Conservation (phyloP, 1,284 basidiomycete genomes). For the Tetrapyrgos nigripes region DNA sequence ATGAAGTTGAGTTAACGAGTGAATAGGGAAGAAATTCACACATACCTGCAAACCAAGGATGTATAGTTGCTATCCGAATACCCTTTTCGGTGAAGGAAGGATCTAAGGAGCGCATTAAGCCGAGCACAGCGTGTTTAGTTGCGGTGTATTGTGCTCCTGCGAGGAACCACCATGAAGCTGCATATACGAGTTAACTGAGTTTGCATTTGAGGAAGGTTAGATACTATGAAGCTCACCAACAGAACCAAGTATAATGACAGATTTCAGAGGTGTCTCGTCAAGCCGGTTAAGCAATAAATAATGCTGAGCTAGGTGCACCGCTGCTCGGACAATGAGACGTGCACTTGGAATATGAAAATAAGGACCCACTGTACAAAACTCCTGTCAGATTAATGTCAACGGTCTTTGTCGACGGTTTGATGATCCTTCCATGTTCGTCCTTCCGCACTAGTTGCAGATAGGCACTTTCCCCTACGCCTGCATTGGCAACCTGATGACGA, state of each 20-base stretch:
- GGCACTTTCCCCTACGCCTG: constrained; percentile 40
- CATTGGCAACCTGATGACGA: constrained; percentile 41
- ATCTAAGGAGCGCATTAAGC: constrained; percentile 57
- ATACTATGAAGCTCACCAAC: constrained; percentile 51
- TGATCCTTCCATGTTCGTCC: constrained; percentile 26
- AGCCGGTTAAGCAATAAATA: constrained; percentile 48
- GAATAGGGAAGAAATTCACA: not conserved
- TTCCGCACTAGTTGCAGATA: constrained; percentile 18
- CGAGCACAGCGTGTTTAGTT: constrained; percentile 60
- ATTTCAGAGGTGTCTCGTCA: constrained; percentile 44
- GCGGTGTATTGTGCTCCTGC: constrained; percentile 53
- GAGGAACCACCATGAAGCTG: constrained; percentile 58
- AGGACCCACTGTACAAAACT: constrained; percentile 39
- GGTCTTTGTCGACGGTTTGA: constrained; percentile 38
- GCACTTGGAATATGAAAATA: not conserved
- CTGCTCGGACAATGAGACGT: constrained; percentile 31
- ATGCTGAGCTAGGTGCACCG: constrained; percentile 54
- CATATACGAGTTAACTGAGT: constrained; percentile 3
- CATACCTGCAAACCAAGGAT: constrained; percentile 60
- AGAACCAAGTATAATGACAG: constrained; percentile 61
- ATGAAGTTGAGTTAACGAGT: not conserved
- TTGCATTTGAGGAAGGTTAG: constrained; percentile 32
- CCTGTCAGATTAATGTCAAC: constrained; percentile 44
- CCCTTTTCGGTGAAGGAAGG: constrained; percentile 40
- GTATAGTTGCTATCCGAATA: constrained; percentile 56